Evolutionary conservation across 371 early-diverging fungal genomes (phyloP), one percentile per base, ranked within the genome.

Genomic region (Mucor piriformis): DNA sequence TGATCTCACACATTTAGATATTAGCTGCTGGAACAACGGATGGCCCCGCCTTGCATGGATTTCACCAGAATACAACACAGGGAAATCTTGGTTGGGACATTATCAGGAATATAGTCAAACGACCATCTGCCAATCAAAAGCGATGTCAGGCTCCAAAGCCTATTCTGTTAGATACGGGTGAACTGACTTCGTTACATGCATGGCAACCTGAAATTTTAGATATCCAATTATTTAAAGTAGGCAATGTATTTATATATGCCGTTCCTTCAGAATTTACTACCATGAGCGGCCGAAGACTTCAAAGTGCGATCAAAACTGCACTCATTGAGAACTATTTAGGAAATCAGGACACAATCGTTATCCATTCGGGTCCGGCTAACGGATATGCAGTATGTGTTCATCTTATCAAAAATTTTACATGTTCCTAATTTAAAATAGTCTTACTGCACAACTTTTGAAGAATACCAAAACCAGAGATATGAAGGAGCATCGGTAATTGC

Each of bases 11-110:
- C 11, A 23, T 24, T 27, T 25, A 38, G 4, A 16, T 12, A 12
- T 63, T 79, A 72, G 79, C 82, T 53, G 85, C 86, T 37, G 89
- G 88, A 47, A 88, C 89, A 15, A 87, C 86, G 0, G 89, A 88
- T 71, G 82, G 74, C 3, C 74, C 73, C 25, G 76, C 70, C 1
- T n/a, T 66, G 6, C 47, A 54, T 42, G 69, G 72, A 6, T 73
- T 81, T 50, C 70, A 67, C 44, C 81, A 81, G 61, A 77, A 74
- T 34, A 72, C 68, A 7, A 77, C 77, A 3, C 44, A 63, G 34
- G 68, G 69, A 0, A 69, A 64, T 43, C 66, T 76, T 25, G 67
- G 80, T 44, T 83, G 83, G 83, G 67, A 73, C 52, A 44, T 77
- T 7, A 50, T 85, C 11, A 50, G 77, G 2, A 50, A 73, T 16